Evolutionary conservation across 495 filamentous ascomycete species (phyloP).

Genomic region (Aspergillus nidulans): DNA sequence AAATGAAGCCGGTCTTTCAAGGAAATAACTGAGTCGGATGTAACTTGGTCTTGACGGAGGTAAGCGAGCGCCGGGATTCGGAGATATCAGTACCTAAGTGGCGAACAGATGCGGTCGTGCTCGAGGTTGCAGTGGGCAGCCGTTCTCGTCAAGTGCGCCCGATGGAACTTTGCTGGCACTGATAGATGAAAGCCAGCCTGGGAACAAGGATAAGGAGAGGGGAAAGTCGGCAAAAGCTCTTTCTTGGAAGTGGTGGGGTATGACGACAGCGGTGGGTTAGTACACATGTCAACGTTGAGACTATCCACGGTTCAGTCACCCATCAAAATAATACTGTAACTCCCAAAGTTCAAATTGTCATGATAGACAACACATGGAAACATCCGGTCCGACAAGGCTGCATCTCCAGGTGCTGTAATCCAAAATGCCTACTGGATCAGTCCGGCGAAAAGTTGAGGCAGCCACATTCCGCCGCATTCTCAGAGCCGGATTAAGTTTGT

Average conservation of each 20-base stretch:
- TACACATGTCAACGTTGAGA: background rate
- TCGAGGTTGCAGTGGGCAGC: background rate
- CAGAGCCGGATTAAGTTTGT: background rate
- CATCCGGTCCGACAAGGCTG: no score
- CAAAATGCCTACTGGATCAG: no score
- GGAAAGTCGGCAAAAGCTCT: background rate
- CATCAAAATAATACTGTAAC: background rate
- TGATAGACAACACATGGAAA: background rate
- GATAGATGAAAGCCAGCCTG: background rate
- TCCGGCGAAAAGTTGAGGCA: constrained; percentile 1
- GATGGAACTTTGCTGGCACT: background rate
- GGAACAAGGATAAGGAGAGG: background rate
- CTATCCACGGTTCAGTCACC: background rate
- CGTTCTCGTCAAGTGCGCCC: background rate
- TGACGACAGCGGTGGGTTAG: background rate
- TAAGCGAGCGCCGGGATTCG: background rate
- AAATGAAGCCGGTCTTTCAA: background rate
- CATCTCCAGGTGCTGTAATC: no score
- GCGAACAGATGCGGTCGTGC: background rate
- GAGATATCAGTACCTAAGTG: background rate
- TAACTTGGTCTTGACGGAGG: background rate
- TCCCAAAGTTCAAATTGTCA: no score
- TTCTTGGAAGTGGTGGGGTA: background rate
- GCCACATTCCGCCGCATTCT: constrained; percentile 1
- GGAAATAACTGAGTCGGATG: background rate